Conservation (phyloP, 345 rosid species). For the Camelina hispida region DNA sequence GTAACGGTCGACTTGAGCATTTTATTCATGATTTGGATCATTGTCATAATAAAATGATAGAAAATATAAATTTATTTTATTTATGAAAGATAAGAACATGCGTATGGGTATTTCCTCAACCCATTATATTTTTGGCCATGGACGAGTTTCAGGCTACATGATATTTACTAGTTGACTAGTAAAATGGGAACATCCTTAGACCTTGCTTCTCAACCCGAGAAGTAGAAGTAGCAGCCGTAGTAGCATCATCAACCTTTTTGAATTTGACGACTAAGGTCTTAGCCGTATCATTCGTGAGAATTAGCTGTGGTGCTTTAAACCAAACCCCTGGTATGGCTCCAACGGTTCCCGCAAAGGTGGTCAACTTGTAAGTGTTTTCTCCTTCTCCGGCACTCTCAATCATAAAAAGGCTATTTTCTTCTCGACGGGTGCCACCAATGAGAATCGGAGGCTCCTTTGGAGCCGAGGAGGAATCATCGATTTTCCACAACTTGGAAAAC, state of each 20-base stretch:
- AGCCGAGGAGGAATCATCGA: neutral
- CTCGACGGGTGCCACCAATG: neutral
- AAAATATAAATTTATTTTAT: neutral
- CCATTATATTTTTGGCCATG: constrained; percentile 32
- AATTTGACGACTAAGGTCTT: constrained; percentile 6
- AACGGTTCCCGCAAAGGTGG: neutral
- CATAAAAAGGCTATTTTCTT: neutral
- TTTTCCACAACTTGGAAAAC: constrained; percentile 24
- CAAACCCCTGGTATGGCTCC: neutral
- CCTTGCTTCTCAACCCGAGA: constrained; percentile 22
- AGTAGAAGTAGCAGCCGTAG: neutral
- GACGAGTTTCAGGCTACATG: constrained; percentile 25
- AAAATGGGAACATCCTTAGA: constrained; percentile 30
- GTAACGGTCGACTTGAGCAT: too few species aligned
- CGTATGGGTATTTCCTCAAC: constrained; percentile 25
- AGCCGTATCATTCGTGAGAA: constrained; percentile 5
- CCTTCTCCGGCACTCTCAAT: constrained; percentile 5
- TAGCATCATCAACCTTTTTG: neutral
- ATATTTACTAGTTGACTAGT: constrained; percentile 4
- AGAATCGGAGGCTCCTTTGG: neutral
- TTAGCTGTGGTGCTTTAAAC: neutral
- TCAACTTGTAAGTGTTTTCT: constrained; percentile 28
- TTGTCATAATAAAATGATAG: too few species aligned
- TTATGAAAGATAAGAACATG: neutral
- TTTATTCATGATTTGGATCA: too few species aligned